Conservation (phyloP, 2,329 filamentous ascomycete species). For the Arthrobotrys entomopaga region DNA sequence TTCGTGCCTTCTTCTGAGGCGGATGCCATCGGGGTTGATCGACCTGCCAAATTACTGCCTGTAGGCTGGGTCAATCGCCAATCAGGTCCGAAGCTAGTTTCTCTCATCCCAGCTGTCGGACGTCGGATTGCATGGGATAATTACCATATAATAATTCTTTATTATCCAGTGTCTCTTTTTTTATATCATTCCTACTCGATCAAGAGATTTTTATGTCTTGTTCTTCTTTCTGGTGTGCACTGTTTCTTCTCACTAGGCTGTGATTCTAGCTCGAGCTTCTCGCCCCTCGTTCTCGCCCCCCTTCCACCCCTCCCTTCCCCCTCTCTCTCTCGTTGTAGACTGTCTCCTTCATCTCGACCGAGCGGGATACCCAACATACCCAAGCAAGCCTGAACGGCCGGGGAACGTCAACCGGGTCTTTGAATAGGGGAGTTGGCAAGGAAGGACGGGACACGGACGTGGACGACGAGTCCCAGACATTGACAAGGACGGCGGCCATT, state of each 20-base stretch:
- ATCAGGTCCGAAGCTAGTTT: conserved; percentile 45
- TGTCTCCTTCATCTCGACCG: conserved; percentile 12
- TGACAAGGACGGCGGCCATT: conserved; percentile 52
- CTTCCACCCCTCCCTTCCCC: neutral
- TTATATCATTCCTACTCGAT: conserved; percentile 3
- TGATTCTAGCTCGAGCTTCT: neutral
- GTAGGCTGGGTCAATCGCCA: conserved; percentile 54
- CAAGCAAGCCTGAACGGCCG: conserved; percentile 35
- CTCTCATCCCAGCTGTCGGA: conserved; percentile 30
- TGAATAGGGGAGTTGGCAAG: conserved; percentile 42
- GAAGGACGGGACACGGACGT: conserved; percentile 24
- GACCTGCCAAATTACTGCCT: conserved; percentile 53
- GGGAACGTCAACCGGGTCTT: conserved; percentile 54
- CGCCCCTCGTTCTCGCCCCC: neutral
- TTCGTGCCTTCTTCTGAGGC: conserved; percentile 25
- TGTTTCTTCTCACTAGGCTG: conserved; percentile 11
- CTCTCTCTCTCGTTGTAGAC: conserved; percentile 1
- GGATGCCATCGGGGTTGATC: conserved; percentile 47
- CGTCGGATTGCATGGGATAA: conserved; percentile 29
- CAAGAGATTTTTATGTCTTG: neutral
- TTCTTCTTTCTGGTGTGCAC: conserved; percentile 3
- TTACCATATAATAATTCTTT: conserved; percentile 2
- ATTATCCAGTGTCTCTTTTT: conserved; percentile 29
- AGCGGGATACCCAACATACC: conserved; percentile 14
- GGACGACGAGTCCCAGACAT: conserved; percentile 53